phyloP scores from a whole-genome alignment of 1,284 basidiomycete genomes.

The Stygiomarasmius scandens region DNA sequence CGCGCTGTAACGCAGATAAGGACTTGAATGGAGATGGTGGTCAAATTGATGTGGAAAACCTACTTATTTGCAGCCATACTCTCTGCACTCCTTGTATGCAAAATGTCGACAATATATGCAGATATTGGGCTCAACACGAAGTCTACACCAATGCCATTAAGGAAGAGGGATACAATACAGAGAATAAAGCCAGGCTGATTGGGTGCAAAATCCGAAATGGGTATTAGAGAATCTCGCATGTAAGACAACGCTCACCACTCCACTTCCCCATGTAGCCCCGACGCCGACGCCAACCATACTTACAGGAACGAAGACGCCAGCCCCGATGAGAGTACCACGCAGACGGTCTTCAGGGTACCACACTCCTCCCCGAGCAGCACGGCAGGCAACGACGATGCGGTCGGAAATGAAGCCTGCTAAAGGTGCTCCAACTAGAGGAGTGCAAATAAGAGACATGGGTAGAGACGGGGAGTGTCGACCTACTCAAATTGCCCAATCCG shows the following conservation, averaged over 20 bases:
- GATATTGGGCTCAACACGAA: constrained; percentile 52
- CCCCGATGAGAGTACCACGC: constrained; percentile 48
- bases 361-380: constrained; percentile 47
- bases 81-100: constrained; percentile 56
- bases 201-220: too few species aligned
- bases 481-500: constrained; percentile 64
- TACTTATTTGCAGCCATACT: constrained; percentile 48
- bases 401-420: constrained; percentile 59
- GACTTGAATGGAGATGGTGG: too few species aligned
- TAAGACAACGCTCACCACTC: constrained; percentile 27
- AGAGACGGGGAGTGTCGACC: background rate
- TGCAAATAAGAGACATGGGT: background rate
- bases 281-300: constrained; percentile 15
- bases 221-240: too few species aligned
- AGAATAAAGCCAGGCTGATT: constrained; percentile 32
- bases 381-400: constrained; percentile 45
- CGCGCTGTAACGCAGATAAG: constrained; percentile 35
- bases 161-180: constrained; percentile 45
- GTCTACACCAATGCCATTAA: constrained; percentile 53
- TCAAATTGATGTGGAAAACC: too few species aligned
- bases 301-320: constrained; percentile 39
- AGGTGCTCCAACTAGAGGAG: constrained; percentile 49
- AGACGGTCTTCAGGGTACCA: constrained; percentile 67
- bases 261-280: constrained; percentile 38
- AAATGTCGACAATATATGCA: constrained; percentile 60